phyloP scores from a whole-genome alignment of 805 yeast genomes.

The Schwanniomyces vanrijiae region DNA sequence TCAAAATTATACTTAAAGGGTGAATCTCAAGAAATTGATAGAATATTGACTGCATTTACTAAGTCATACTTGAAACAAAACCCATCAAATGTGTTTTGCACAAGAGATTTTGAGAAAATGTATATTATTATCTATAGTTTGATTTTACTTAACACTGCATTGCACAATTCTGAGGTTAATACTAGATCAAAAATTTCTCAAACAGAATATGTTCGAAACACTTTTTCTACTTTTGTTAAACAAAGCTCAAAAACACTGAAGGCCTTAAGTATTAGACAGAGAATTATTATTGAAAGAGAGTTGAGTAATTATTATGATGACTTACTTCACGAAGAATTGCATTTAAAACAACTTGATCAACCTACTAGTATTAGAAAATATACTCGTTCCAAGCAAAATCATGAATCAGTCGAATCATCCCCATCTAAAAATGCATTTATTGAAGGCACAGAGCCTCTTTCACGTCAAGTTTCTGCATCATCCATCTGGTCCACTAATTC shows the following conservation, averaged over 20 bases:
- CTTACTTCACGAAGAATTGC: constrained; percentile 37
- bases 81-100: constrained; percentile 49
- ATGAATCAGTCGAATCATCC: neutral
- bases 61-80: constrained; percentile 57
- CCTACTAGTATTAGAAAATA: neutral
- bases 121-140: constrained; percentile 73
- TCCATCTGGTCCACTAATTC: constrained; percentile 38
- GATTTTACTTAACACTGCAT: constrained; percentile 72
- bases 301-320: constrained; percentile 46
- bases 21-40: constrained; percentile 79
- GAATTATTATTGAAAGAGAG: constrained; percentile 45
- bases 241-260: constrained; percentile 29
- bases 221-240: constrained; percentile 41
- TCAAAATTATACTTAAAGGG: constrained; percentile 71
- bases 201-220: constrained; percentile 41
- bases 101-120: constrained; percentile 51
- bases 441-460: constrained; percentile 6
- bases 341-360: constrained; percentile 26
- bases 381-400: neutral
- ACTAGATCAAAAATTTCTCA: constrained; percentile 40
- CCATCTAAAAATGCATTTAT: neutral
- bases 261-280: constrained; percentile 34
- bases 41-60: constrained; percentile 68
- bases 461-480: constrained; percentile 27
- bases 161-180: constrained; percentile 54